Conservation (phyloP, 805 yeast species). For the Hanseniaspora vineae region DNA sequence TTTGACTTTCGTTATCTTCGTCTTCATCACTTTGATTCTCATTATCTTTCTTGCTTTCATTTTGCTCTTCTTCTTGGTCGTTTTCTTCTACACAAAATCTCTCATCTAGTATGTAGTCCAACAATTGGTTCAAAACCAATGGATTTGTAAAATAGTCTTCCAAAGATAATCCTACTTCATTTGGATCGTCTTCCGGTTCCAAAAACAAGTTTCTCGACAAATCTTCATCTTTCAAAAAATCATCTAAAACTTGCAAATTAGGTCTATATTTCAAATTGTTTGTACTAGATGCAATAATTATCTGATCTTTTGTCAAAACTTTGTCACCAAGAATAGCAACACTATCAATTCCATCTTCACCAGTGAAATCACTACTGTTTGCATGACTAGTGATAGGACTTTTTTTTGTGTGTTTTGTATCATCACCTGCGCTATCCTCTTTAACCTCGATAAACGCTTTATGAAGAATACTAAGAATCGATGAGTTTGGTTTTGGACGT, state of each 20-base stretch:
- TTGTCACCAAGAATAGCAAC: neutral
- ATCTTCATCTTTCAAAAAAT: conserved; percentile 63
- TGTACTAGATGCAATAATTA: neutral
- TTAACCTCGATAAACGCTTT: neutral
- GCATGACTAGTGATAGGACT: neutral
- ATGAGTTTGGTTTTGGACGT: conserved; percentile 1
- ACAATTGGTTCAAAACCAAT: conserved; percentile 52
- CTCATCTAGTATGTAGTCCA: conserved; percentile 46
- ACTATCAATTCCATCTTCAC: no score
- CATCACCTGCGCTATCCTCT: neutral
- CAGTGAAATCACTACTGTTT: no score
- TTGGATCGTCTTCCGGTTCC: conserved; percentile 3
- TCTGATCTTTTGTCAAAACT: neutral
- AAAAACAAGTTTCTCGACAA: conserved; percentile 53
- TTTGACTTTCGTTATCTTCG: conserved; percentile 6
- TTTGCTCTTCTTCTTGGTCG: conserved; percentile 1
- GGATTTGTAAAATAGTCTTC: conserved; percentile 73
- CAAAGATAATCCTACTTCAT: conserved; percentile 30
- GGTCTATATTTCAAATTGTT: conserved; percentile 22
- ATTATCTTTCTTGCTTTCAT: conserved; percentile 7
- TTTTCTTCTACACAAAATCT: conserved; percentile 3
- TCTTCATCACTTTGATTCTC: conserved; percentile 6
- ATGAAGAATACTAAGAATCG: neutral
- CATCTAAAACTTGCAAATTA: conserved; percentile 34
- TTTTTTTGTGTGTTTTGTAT: neutral